Evolutionary conservation across 2,329 filamentous ascomycete genomes (phyloP), one percentile per base, ranked within the genome.

Genomic region (Chaetomium sp.): DNA sequence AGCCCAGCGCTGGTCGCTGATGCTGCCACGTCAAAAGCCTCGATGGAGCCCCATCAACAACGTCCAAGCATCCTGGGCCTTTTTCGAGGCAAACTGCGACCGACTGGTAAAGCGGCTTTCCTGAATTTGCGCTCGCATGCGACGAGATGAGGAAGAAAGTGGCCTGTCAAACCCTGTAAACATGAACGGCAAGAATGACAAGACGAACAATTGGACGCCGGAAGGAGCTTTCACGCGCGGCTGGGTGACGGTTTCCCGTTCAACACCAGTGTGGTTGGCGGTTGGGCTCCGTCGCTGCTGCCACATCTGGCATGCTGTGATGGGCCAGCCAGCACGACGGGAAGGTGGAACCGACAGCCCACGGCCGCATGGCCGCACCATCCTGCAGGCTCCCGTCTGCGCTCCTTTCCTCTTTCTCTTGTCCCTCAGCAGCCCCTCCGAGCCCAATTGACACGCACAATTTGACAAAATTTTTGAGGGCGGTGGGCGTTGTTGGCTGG

Each of bases 1-100:
- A 11, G 42, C 41, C 51, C 53, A 59, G 58, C 40, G 61, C 56
- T 64, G 62, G 62, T 55, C 42, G 46, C 40, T 42, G 47, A 56
- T 57, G 56, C 61, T 64, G 62, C 62, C 62, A 64, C 62, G 62
- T 64, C 62, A 61, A 63, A 37, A 49, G 47, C 45, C 46, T 52
- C 40, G 59, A 60, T 56, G 53, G 58, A 56, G 52, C 59, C 52
- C 49, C 52, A 27, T 52, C 45, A 14, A 51, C 49, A 40, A 54
- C 53, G 56, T 52, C 37, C 52, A 44, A 48, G 36, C 46, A 44
- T 53, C 55, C 58, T 48, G 55, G 51, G 54, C 52, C 53, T 48
- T 53, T 55, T 61, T 60, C 52, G 54, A 60, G 41, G 33, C 52
- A 51, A 27, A 49, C 19, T 27, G 37, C 45, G 53, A 53, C 50